Percentiles rank a stretch among this genome's conserved stretches.
Conservation (phyloP, 805 yeast genomes). For the Starmerella kuoi region DNA sequence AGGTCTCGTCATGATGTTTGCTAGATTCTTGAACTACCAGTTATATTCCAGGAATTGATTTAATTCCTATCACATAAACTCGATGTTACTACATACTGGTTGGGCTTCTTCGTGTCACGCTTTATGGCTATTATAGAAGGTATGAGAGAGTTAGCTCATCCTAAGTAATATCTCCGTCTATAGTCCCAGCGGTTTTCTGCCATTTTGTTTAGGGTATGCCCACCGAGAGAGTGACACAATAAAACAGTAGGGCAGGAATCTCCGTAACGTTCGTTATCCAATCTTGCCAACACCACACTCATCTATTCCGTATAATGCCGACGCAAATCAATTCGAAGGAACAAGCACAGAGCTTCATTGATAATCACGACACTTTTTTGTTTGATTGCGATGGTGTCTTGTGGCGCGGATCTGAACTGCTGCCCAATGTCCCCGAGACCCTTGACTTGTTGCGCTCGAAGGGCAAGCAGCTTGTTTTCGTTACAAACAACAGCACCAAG, state of each 20-base stretch:
- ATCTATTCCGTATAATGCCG: conserved; percentile 10
- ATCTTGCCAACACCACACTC: too few species aligned
- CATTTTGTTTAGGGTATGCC: too few species aligned
- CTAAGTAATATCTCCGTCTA: too few species aligned
- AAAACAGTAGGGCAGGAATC: too few species aligned
- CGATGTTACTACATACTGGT: too few species aligned
- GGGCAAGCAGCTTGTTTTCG: conserved; percentile 69
- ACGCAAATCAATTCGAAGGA: conserved; percentile 21
- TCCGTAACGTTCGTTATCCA: too few species aligned
- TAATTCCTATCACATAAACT: not conserved
- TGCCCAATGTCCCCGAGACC: conserved; percentile 73
- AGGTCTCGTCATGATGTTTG: conserved; percentile 11
- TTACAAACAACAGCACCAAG: conserved; percentile 91
- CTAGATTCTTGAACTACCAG: not conserved
- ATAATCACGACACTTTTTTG: conserved; percentile 66
- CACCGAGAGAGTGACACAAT: too few species aligned
- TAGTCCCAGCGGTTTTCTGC: too few species aligned
- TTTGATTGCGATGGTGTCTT: conserved; percentile 97
- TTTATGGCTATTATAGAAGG: too few species aligned
- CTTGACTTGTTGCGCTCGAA: conserved; percentile 41
- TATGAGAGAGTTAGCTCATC: too few species aligned
- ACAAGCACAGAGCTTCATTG: conserved; percentile 38
- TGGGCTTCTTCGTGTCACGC: too few species aligned
- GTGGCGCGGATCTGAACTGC: conserved; percentile 76
- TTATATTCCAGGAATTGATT: conserved; percentile 3